Conservation (phyloP, 257 asterid genomes). For the Nicotiana tomentosiformis region DNA sequence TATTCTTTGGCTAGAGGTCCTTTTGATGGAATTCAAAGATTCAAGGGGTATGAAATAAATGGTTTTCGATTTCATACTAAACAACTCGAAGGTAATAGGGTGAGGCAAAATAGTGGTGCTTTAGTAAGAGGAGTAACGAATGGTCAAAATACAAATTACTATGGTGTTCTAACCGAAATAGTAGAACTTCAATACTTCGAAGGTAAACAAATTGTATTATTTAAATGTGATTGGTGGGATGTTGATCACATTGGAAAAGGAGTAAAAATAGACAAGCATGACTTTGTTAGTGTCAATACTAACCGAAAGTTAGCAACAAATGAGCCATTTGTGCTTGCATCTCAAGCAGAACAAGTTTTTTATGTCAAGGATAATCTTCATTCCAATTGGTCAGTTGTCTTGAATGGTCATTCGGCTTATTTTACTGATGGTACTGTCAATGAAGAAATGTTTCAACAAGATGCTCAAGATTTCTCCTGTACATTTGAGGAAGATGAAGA, state of each 20-base stretch:
- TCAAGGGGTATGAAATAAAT: not conserved
- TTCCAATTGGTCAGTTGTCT: not conserved
- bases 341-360: not conserved
- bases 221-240: not conserved
- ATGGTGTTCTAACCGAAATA: not conserved
- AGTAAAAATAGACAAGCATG: not conserved
- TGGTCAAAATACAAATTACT: not conserved
- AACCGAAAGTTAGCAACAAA: not conserved
- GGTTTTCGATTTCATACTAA: not conserved
- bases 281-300: not conserved
- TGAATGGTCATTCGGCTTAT: not conserved
- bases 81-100: not conserved
- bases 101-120: not conserved
- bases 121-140: not conserved
- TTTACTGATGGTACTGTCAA: not conserved
- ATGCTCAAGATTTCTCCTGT: not conserved
- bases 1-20: not conserved
- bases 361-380: not conserved
- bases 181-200: too few species aligned
- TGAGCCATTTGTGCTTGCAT: not conserved
- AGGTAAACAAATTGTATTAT: not conserved
- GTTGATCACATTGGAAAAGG: not conserved
- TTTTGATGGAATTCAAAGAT: not conserved
- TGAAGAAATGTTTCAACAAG: not conserved
- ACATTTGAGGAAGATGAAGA: not conserved